phyloP scores from a whole-genome alignment of 2,329 filamentous ascomycete genomes.

The Catunica adiposa region DNA sequence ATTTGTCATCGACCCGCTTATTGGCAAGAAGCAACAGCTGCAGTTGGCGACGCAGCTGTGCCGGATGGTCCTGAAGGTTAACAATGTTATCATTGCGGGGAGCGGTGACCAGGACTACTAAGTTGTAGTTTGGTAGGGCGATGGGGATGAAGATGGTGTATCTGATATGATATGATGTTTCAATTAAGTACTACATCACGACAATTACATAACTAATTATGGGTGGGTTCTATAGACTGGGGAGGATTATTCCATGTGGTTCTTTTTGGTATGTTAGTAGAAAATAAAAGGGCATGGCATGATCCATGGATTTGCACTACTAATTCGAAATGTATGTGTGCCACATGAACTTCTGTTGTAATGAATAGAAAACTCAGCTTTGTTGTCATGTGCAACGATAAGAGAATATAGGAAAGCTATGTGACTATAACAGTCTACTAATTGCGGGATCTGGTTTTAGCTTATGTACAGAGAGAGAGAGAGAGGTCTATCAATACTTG shows the following conservation, averaged over 20 bases:
- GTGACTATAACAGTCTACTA: too few relatives aligned
- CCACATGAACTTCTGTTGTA: too few relatives aligned
- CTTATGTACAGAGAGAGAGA: too few relatives aligned
- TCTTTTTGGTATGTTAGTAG: constrained; percentile 2
- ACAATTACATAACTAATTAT: constrained; percentile 1
- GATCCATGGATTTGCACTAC: background rate
- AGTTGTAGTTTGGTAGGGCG: constrained; percentile 15
- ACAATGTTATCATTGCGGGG: constrained; percentile 88
- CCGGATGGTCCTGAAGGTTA: constrained; percentile 94
- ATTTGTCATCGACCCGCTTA: constrained; percentile 95
- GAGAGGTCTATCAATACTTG: too few relatives aligned
- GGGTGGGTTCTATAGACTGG: constrained; percentile 1
- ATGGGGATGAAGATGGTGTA: constrained; percentile 13
- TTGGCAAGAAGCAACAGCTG: constrained; percentile 94
- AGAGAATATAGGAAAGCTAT: too few relatives aligned
- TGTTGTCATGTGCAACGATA: too few relatives aligned
- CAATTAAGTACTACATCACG: background rate
- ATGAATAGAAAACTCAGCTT: too few relatives aligned
- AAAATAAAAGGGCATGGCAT: constrained; percentile 10
- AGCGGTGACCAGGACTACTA: constrained; percentile 79
- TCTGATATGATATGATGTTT: constrained; percentile 1
- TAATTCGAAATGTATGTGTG: background rate
- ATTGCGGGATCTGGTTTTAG: too few relatives aligned
- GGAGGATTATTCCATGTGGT: background rate
- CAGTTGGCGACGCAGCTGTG: constrained; percentile 93